A percentile compares a stretch with the other conserved stretches of the same genome.
Evolutionary conservation across 2,329 filamentous ascomycete genomes (phyloP).

Genomic region (Anthostomella pinea): DNA sequence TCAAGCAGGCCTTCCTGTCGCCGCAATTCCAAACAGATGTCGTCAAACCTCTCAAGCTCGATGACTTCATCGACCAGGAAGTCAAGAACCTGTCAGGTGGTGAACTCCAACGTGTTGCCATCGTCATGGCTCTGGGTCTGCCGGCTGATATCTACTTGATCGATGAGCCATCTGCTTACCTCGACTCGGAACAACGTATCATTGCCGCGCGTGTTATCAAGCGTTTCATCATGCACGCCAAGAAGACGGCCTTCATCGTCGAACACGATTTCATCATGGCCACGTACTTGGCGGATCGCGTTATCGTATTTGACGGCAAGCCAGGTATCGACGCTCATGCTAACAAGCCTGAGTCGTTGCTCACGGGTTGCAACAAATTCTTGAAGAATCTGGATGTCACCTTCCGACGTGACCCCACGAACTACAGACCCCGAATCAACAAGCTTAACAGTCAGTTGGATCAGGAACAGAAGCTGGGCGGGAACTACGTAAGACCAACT

Average conservation of each 20-base stretch:
- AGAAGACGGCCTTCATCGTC: conserved; percentile 98
- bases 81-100: conserved; percentile 98
- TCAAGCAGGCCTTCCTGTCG: conserved; percentile 92
- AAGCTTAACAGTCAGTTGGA: conserved; percentile 94
- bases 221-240: conserved; percentile 99
- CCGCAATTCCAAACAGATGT: conserved; percentile 99
- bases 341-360: conserved; percentile 84
- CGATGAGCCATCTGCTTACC: conserved; percentile 94
- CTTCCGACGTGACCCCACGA: conserved; percentile 95
- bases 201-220: conserved; percentile 97
- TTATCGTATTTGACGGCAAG: conserved; percentile 96
- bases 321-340: conserved; percentile 86
- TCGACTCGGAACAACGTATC: conserved; percentile 99
- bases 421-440: conserved; percentile 97
- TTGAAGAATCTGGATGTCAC: conserved; percentile 96
- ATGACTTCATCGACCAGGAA: conserved; percentile 99
- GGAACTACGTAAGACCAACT: conserved; percentile 74
- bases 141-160: conserved; percentile 98
- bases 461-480: conserved; percentile 90
- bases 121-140: conserved; percentile 91
- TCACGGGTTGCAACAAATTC: conserved; percentile 96
- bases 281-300: conserved; percentile 73
- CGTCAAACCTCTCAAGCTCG: conserved; percentile 97
- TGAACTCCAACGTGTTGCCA: conserved; percentile 98
- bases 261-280: conserved; percentile 99